Evolutionary conservation across 495 filamentous ascomycete species (phyloP), one percentile per base, ranked within the genome.

Genomic region (Talaromyces proteolyticus): DNA sequence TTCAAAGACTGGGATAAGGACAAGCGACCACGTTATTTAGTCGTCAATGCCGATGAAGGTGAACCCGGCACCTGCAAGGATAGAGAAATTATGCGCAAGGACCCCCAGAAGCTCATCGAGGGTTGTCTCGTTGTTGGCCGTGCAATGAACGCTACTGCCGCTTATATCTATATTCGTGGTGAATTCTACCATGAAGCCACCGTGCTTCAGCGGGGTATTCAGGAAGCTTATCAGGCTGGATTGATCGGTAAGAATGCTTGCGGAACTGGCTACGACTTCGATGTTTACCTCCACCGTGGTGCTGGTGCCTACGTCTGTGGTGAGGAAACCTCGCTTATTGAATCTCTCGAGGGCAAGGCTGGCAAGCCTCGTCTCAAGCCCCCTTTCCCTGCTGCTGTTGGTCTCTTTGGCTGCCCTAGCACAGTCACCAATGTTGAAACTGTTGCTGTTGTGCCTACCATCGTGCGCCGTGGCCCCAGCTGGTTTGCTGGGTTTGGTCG

Each of bases 1-100:
- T 89, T 90, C 80, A 95, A 96, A 72, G 94, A 89, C 67, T 98
- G 93, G 94, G 91, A 97, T 59, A 95, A 96, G 76, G 94, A 96
- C 64, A 90, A 77, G 49, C 91, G 94, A 67, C 94, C 94, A 51
- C 84, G 93, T 50, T 98, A 98, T 61, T 77, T 98, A 38, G 91
- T 98, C 45, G 88, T 98, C 74, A 98, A 98, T 60, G 93, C 93
- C 56, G 93, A 98, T 65, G 93, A 98, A 77, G 93, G 93, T 64
- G 93, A 98, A 70, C 93, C 93, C 7, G 93, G 93, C 64, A 98
- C 93, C 25, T 98, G 93, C 85, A 98, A 98, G 74, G 93, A 98
- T 68, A 87, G 93, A 63, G 94, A 97, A 70, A 98, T 98, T 61
- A 98, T 98, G 92, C 89, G 93, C 67, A 97, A 98, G 71, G 94